These are phyloP conservation scores for Hymenoscyphus scutula DNA, from an alignment of 2,329 filamentous ascomycete species.

Conservation along the genomic window DNA sequence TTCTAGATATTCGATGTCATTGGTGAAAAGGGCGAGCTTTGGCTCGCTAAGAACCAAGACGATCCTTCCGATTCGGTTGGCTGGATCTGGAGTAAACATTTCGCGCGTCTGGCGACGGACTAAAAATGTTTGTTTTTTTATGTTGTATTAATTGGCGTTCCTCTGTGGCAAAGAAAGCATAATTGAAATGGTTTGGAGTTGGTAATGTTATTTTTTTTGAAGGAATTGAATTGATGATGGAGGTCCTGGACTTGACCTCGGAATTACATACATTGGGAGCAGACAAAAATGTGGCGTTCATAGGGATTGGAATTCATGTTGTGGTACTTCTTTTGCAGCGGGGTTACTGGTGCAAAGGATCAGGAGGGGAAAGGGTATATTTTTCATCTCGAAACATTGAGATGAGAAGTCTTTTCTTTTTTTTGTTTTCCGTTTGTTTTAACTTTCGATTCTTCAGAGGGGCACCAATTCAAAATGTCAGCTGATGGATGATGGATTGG, in stretches of 20 bases:
- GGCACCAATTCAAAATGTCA: background rate
- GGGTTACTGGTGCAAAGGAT: background rate
- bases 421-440: background rate
- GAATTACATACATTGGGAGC: background rate
- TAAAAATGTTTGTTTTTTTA: conserved; percentile 22
- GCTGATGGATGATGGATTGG: too few species aligned
- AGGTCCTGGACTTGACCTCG: background rate
- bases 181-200: conserved; percentile 22
- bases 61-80: conserved; percentile 76
- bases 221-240: conserved; percentile 6
- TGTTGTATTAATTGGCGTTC: conserved; percentile 30
- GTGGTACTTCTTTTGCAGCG: background rate
- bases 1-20: conserved; percentile 81
- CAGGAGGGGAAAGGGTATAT: background rate
- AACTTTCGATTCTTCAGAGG: background rate
- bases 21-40: conserved; percentile 93
- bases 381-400: background rate
- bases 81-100: conserved; percentile 99
- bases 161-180: conserved; percentile 14
- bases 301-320: conserved; percentile 11
- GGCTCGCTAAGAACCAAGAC: conserved; percentile 97
- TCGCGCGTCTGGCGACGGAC: conserved; percentile 57
- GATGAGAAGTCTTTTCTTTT: background rate
- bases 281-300: conserved; percentile 11
- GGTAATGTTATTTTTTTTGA: conserved; percentile 15